Base-by-base conservation (phyloP, 2,329 filamentous ascomycete genomes). In the Pseudogymnoascus sp. region DNA sequence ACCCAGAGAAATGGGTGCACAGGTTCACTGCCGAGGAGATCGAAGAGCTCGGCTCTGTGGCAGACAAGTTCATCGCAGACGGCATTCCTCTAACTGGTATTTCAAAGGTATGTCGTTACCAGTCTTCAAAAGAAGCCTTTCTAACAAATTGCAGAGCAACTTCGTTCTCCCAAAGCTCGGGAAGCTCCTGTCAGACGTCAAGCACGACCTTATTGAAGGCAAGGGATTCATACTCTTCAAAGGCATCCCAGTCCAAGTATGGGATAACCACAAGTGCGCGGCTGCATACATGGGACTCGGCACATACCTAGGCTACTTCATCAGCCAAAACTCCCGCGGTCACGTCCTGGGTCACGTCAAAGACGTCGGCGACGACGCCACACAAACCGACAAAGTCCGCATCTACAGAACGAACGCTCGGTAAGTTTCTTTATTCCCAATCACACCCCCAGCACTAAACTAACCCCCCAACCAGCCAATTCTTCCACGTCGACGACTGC, bases 151-250 rank as follows among this genome's bases (percentile, higher is more conserved):
- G n/a, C 26, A 73, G 71, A 65, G 69, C 34, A 85, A 85, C 71
- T 90, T 90, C 74, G 77, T 75, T 2, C 80, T 90, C 1, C 83
- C 85, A 1, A 79, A 75, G 12, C 80, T 90, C 40, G 76, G 79
- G 7, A 67, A 71, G 1, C 80, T 83, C 63, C 77, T 90, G 16
- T 75, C 74, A 5, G 75, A 80, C 2, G 79, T 90, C 65, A 81
- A 85, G 60, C 78, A 82, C 16, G 87, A 90, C 66, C 78, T 90
- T n/a, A 76, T 96, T 63, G 84, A 96, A 72, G 91, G 90, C 67
- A 95, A 95, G 71, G 92, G 92, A 14, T 96, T 96, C 77, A 89
- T 95, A 67, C 82, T 96, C 12, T 95, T 96, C 80, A 96, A 95
- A 74, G 86, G 88, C 61, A 87, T 96, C 73, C 91, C 91, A 0